Conservation (phyloP, 2,329 filamentous ascomycete species). For the Apiospora koreana region DNA sequence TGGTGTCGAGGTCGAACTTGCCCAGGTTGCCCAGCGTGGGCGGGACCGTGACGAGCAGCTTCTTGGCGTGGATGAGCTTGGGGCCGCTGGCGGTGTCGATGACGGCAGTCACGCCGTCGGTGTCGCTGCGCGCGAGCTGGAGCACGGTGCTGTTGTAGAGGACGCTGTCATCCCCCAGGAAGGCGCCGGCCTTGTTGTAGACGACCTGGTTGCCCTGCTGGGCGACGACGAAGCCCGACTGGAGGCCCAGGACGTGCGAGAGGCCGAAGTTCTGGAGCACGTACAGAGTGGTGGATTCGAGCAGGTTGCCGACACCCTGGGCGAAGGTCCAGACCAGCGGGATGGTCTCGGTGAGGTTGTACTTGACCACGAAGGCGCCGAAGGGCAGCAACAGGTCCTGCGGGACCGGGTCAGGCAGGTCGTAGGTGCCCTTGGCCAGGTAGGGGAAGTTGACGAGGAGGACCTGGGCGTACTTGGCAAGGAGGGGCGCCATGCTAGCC, state of each 20-base stretch:
- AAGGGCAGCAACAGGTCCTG: slow-evolving; percentile 30
- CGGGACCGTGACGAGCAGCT: slow-evolving; percentile 30
- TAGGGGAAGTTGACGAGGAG: neutral
- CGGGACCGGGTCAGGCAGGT: slow-evolving; percentile 11
- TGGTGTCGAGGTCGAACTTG: slow-evolving; percentile 27
- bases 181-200: slow-evolving; percentile 1
- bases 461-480: slow-evolving; percentile 16
- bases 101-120: slow-evolving; percentile 5
- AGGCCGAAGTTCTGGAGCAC: slow-evolving; percentile 31
- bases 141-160: slow-evolving; percentile 8
- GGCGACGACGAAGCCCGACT: neutral
- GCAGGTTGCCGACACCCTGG: slow-evolving; percentile 39
- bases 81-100: neutral
- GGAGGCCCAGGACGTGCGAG: neutral
- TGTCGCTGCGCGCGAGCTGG: neutral
- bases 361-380: slow-evolving; percentile 38
- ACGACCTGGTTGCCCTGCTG: slow-evolving; percentile 8
- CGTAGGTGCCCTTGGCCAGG: slow-evolving; percentile 4
- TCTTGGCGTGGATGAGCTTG: slow-evolving; percentile 16
- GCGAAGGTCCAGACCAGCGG: slow-evolving; percentile 29
- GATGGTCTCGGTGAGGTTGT: slow-evolving; percentile 34
- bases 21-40: slow-evolving; percentile 26
- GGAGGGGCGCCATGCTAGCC: slow-evolving; percentile 1
- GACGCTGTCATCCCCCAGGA: neutral
- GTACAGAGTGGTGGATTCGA: slow-evolving; percentile 37